Evolutionary conservation across 2,329 filamentous ascomycete genomes (phyloP).

Genomic region (Ophiostoma ulmi): DNA sequence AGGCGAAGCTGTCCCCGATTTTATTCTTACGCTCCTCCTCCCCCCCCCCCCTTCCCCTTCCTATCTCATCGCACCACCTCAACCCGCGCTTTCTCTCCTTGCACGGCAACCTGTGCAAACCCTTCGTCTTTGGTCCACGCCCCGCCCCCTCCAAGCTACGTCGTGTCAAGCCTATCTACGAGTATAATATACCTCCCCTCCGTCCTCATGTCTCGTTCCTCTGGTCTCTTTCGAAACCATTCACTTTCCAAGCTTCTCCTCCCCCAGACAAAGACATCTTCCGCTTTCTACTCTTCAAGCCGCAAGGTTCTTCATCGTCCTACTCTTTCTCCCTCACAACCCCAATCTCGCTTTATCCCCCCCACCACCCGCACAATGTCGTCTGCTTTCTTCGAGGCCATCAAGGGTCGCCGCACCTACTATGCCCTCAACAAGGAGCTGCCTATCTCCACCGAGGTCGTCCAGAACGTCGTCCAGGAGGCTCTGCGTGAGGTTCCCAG

Average conservation of each 20-base stretch:
- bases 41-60: neutral
- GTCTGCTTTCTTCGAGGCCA: slow-evolving; percentile 56
- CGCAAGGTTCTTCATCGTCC: neutral
- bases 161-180: neutral
- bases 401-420: slow-evolving; percentile 63
- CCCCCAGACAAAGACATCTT: slow-evolving; percentile 16
- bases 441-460: slow-evolving; percentile 50
- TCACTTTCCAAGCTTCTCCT: slow-evolving; percentile 17
- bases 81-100: neutral
- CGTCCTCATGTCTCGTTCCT: slow-evolving; percentile 14
- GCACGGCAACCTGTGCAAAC: neutral
- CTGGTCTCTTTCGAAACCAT: slow-evolving; percentile 13
- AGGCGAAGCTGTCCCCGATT: neutral
- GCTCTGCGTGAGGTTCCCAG: slow-evolving; percentile 66
- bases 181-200: neutral
- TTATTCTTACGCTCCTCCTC: neutral
- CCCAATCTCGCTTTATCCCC: slow-evolving; percentile 9
- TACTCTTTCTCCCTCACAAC: slow-evolving; percentile 15
- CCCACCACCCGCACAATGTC: slow-evolving; percentile 38
- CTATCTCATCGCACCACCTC: neutral
- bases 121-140: neutral
- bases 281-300: slow-evolving; percentile 13
- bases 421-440: slow-evolving; percentile 64
- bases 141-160: slow-evolving; percentile 4
- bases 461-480: slow-evolving; percentile 61